Percentiles rank a stretch among this genome's conserved stretches.
Conservation (phyloP, 305 asterid genomes). For the Rubia balearica region DNA sequence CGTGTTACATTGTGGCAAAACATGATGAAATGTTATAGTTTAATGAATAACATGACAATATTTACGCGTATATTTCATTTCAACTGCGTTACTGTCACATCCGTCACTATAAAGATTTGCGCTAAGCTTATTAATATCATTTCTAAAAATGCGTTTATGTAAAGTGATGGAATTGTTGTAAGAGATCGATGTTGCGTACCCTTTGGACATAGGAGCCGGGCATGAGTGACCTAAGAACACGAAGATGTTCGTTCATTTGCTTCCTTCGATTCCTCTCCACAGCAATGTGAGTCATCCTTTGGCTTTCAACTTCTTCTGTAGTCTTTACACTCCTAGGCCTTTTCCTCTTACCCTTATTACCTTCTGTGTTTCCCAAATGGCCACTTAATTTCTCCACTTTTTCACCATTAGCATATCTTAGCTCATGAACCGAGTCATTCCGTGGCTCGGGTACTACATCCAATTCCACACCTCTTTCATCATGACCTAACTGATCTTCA, state of each 20-base stretch:
- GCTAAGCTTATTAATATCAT: background rate
- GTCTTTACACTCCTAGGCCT: constrained; percentile 60
- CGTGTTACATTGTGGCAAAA: too few relatives aligned
- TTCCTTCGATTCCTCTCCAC: constrained; percentile 93
- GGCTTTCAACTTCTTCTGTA: constrained; percentile 86
- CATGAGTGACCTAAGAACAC: constrained; percentile 86
- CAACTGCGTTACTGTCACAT: too few relatives aligned
- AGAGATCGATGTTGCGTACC: constrained; percentile 33
- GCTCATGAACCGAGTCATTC: constrained; percentile 22
- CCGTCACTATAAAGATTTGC: too few relatives aligned
- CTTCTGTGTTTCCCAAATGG: constrained; percentile 16
- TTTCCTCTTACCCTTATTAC: constrained; percentile 58
- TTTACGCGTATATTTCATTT: too few relatives aligned
- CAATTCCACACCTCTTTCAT: background rate
- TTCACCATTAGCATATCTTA: constrained; percentile 35
- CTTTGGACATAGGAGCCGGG: constrained; percentile 91
- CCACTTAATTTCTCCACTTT: constrained; percentile 23
- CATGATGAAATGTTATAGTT: too few relatives aligned
- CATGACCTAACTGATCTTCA: constrained; percentile 1
- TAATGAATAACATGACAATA: too few relatives aligned
- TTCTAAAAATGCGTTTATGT: background rate
- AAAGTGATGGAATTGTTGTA: background rate
- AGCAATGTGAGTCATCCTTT: constrained; percentile 95
- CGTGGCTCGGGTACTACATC: background rate
- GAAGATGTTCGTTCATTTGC: constrained; percentile 96